Evolutionary conservation across 1,284 basidiomycete genomes (phyloP), one percentile per base, ranked within the genome.

Genomic region (Sanghuangporus baumii): DNA sequence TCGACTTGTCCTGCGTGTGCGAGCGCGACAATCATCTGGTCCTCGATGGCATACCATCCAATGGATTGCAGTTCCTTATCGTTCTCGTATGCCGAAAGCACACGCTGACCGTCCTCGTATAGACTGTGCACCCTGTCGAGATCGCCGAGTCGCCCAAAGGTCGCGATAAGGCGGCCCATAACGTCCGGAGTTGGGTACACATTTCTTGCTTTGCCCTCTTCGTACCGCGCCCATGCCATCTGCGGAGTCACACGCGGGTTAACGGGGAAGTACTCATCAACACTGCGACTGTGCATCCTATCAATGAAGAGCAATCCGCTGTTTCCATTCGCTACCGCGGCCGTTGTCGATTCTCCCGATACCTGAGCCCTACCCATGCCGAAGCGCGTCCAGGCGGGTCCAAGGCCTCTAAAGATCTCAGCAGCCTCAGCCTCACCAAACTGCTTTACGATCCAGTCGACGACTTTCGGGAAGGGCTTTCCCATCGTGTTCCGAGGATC

Each of bases 11-110:
- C 94, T 2, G 86, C 81, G 69, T 94, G 89, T 0, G 92, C 93
- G 38, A 88, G 79, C 0, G 88, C 92, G 61, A 93, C 84, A 65
- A 97, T 81, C 94, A 97, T 97, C 64, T 83, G 79, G 74, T 96
- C 89, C 74, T 98, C 95, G 58, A 97, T 76, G 37, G 77, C 71
- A 72, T 87, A 83, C 95, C 95, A 97, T 2, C 81, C 80, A 14
- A 79, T 74, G 41, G 79, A 79, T 73, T 82, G 84, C 73, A 72
- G 76, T 6, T 73, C 74, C 69, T 83, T 83, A 69, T 79, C 77
- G 60, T 72, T 68, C 69, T 77, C 77, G 60, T 80, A 69, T 23
- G 71, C 72, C 3, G 77, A 74, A 14, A 93, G 74, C 5, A 87
- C 78, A 16, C 74, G 74, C 73, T 95, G 93, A 1, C 87, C 86